Percentiles rank a stretch among this genome's conserved stretches.
phyloP scores from a whole-genome alignment of 805 yeast genomes.

The Sugiyamaella americana region DNA sequence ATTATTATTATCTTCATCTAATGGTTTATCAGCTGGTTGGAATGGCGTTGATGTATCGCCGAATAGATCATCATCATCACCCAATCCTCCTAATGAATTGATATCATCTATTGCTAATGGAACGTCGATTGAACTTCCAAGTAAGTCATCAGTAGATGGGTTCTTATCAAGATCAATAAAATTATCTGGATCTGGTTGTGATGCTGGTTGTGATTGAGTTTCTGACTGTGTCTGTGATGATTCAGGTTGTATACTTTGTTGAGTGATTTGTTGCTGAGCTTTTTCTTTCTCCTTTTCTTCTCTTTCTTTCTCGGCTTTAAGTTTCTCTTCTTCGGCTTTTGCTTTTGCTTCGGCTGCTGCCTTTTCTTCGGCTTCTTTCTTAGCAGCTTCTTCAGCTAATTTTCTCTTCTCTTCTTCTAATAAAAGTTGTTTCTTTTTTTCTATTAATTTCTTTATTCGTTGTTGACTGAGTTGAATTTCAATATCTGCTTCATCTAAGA shows the following conservation, averaged over 20 bases:
- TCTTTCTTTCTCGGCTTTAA: background rate
- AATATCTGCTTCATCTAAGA: slow-evolving; percentile 20
- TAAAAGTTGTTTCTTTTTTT: slow-evolving; percentile 6
- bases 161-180: background rate
- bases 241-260: too few relatives aligned
- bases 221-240: too few relatives aligned
- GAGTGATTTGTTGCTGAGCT: background rate
- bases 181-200: too few relatives aligned
- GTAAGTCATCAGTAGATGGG: background rate
- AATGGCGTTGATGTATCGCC: background rate
- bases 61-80: background rate
- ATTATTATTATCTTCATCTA: background rate
- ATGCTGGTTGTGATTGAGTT: too few relatives aligned
- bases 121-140: background rate
- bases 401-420: slow-evolving; percentile 7
- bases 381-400: slow-evolving; percentile 1
- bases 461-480: slow-evolving; percentile 17
- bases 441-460: slow-evolving; percentile 4
- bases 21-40: background rate
- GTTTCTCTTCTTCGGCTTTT: slow-evolving; percentile 2
- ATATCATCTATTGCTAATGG: background rate
- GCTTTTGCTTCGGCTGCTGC: slow-evolving; percentile 1
- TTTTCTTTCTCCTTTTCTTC: background rate
- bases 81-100: background rate
- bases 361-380: background rate